phyloP scores from a whole-genome alignment of 75 land plant genomes.

The Picea glauca region DNA sequence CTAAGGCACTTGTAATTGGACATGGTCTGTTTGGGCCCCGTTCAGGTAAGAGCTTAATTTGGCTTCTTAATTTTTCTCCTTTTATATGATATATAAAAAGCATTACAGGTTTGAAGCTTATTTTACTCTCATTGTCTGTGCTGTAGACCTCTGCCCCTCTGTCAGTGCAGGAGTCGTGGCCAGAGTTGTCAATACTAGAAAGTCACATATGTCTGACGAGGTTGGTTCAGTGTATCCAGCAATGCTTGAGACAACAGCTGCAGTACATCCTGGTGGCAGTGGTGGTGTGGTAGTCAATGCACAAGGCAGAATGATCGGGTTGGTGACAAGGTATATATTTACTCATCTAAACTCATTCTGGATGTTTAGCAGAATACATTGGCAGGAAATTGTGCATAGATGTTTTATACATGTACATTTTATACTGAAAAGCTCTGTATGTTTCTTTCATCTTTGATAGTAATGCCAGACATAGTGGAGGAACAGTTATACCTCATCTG shows the following conservation, averaged over 20 bases:
- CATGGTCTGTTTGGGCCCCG: conserved; percentile 95
- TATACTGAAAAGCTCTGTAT: not conserved
- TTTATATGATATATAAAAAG: not conserved
- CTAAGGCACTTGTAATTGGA: conserved; percentile 71
- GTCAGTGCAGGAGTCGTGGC: conserved; percentile 75
- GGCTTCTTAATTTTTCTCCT: not conserved
- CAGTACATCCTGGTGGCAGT: conserved; percentile 95
- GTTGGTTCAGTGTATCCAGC: conserved; percentile 34
- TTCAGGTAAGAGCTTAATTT: conserved; percentile 45
- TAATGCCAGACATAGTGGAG: conserved; percentile 90
- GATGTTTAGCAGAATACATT: not conserved
- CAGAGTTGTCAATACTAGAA: conserved; percentile 59
- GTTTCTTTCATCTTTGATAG: conserved; percentile 26
- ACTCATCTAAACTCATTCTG: not conserved
- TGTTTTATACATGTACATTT: not conserved
- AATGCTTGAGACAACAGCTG: conserved; percentile 95
- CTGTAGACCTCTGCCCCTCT: conserved; percentile 66
- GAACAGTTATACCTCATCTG: conserved; percentile 77
- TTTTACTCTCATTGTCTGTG: not conserved
- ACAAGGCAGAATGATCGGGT: conserved; percentile 79
- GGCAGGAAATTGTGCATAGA: not conserved
- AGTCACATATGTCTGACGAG: conserved; percentile 5
- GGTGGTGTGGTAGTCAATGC: conserved; percentile 94
- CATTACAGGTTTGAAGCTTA: not conserved
- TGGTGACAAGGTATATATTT: conserved; percentile 77